Evolutionary conservation across 495 filamentous ascomycete species (phyloP).

Genomic region (Aspergillus diversus): DNA sequence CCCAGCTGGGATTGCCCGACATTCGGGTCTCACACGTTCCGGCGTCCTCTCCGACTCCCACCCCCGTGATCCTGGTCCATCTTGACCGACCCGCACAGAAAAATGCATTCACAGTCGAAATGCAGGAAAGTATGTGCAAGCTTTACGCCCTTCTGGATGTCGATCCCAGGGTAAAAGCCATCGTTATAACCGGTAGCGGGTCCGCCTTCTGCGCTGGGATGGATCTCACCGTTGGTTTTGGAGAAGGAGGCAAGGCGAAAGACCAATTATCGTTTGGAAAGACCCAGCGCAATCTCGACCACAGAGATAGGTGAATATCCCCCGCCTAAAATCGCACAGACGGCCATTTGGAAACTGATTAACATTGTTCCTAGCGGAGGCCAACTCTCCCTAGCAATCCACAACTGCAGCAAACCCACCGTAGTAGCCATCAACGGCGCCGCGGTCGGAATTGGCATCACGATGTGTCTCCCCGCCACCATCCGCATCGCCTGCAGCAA

Average conservation of each 20-base stretch:
- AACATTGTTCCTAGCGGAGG: conserved; percentile 41
- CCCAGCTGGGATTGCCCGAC: conserved; percentile 44
- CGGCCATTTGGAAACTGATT: background rate
- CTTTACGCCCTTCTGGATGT: conserved; percentile 55
- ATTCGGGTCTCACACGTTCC: conserved; percentile 57
- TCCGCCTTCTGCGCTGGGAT: conserved; percentile 63
- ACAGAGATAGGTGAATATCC: background rate
- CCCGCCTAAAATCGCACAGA: too few relatives aligned
- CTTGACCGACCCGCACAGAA: conserved; percentile 58
- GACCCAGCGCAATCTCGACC: background rate
- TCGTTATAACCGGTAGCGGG: conserved; percentile 59
- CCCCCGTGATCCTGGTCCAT: conserved; percentile 54
- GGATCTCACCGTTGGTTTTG: conserved; percentile 56
- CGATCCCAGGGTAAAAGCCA: conserved; percentile 54
- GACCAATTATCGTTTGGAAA: background rate
- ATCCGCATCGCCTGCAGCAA: conserved; percentile 44
- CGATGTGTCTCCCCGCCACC: conserved; percentile 62
- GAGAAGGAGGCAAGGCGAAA: conserved; percentile 22
- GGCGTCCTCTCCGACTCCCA: conserved; percentile 41
- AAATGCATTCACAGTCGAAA: conserved; percentile 61
- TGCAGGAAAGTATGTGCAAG: conserved; percentile 53
- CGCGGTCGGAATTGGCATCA: conserved; percentile 66
- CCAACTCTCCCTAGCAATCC: conserved; percentile 58
- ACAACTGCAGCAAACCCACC: conserved; percentile 62
- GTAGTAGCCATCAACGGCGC: conserved; percentile 63